phyloP scores from a whole-genome alignment of 495 filamentous ascomycete genomes.

The Chaetomidium leptoderma region DNA sequence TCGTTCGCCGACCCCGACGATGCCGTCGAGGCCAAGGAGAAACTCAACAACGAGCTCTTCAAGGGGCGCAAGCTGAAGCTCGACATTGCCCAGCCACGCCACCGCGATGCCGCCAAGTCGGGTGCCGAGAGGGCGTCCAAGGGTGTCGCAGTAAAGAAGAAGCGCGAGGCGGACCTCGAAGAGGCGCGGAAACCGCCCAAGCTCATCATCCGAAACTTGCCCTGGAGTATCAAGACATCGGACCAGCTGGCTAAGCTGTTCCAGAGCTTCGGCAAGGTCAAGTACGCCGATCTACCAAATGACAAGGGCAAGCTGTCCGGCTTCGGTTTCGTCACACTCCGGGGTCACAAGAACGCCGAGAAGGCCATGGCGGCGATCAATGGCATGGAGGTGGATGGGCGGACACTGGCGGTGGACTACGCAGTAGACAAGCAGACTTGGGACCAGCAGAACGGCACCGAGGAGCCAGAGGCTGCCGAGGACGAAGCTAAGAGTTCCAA shows the following conservation, averaged over 20 bases:
- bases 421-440: conserved; percentile 87
- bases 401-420: conserved; percentile 89
- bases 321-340: conserved; percentile 88
- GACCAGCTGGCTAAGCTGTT: conserved; percentile 76
- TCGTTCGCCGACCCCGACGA: conserved; percentile 93
- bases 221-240: conserved; percentile 87
- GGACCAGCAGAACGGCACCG: conserved; percentile 59
- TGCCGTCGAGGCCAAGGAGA: conserved; percentile 69
- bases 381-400: conserved; percentile 83
- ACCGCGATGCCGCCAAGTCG: conserved; percentile 57
- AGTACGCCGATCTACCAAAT: conserved; percentile 73
- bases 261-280: conserved; percentile 82
- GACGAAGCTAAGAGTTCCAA: conserved; percentile 38
- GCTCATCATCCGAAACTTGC: conserved; percentile 90
- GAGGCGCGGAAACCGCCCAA: conserved; percentile 63
- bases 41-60: conserved; percentile 68
- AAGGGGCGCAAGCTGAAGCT: conserved; percentile 77
- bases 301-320: conserved; percentile 68
- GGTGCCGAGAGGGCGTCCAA: conserved; percentile 32
- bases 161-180: conserved; percentile 50
- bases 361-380: conserved; percentile 80
- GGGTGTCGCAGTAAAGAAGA: conserved; percentile 49
- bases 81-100: conserved; percentile 80
- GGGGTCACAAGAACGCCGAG: conserved; percentile 86
- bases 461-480: conserved; percentile 23